Evolutionary conservation across 1,284 basidiomycete genomes (phyloP), one percentile per base, ranked within the genome.

Genomic region (Malassezia restricta): DNA sequence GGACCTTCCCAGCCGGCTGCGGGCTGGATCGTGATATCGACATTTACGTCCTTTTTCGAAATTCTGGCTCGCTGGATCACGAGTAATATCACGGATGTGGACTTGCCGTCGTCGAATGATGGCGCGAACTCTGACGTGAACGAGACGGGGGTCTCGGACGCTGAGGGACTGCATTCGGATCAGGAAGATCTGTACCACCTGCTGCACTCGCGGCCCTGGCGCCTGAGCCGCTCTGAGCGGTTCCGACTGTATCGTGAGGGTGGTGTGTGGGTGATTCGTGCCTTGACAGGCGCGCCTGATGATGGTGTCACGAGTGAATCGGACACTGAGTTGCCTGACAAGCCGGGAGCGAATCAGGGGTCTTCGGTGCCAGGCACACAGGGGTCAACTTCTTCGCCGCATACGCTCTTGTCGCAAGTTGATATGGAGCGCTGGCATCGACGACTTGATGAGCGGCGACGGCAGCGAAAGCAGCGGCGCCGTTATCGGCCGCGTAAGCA

Each of bases 21-120:
- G 3, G 82, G 81, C 48, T 89, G 87, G 87, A 82, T 85, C 3
- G 78, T 82, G 8, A 83, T 89, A 43, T 86, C 82, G 0, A 86
- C 83, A 14, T 86, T 85, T 44, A 89, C 87, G 1, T 62, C 68
- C 1, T 50, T 64, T 15, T 61, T 61, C 47, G 70, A 72, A 43
- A 55, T 61, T 2, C 59, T 72, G 11, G 66, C 64, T 2, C 57
- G 70, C n/a, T 72, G 68, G 70, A 62, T 71, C 12, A 69, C 67
- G 12, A 68, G 64, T 58, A 72, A 71, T 45, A 68, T 72, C 28
- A 66, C 66, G 38, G 65, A 72, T 37, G 57, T 53, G 12, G 59
- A 59, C 32, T 58, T 59, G 1, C 49, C 60, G 33, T 48, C 50
- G 14, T 47, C 57, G 27, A 46, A 51, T 3, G 51, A 54, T 12